phyloP scores from a whole-genome alignment of 139 green algal genomes.

The Haematococcus lacustris region DNA sequence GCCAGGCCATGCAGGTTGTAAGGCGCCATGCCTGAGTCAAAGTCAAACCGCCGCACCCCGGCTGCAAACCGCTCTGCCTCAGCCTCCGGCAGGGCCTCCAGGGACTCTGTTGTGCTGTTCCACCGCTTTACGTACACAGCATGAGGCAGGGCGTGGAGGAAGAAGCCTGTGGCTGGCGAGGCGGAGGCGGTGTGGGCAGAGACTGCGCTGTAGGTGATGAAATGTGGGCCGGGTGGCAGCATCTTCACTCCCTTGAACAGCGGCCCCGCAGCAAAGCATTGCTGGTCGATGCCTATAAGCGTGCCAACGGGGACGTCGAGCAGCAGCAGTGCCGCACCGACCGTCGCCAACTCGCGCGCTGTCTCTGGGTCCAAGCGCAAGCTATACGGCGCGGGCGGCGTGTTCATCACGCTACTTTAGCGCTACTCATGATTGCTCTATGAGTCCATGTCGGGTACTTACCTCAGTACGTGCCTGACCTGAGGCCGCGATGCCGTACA shows the following conservation, averaged over 20 bases:
- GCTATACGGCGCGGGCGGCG: too few species aligned
- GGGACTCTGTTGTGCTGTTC: conserved; percentile 41
- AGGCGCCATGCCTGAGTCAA: conserved; percentile 65
- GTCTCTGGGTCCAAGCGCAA: conserved; percentile 1
- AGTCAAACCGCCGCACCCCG: conserved; percentile 63
- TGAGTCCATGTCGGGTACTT: too few species aligned
- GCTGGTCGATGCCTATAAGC: conserved; percentile 13
- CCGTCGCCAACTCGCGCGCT: not conserved
- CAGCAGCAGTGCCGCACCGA: conserved; percentile 8
- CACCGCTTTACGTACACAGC: conserved; percentile 46
- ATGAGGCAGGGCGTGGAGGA: conserved; percentile 15
- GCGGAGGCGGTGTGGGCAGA: conserved; percentile 18
- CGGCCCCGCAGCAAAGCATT: conserved; percentile 69
- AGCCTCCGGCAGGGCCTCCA: conserved; percentile 46
- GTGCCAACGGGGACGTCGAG: conserved; percentile 2
- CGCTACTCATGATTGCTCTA: too few species aligned
- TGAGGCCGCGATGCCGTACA: too few species aligned
- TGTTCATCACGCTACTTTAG: too few species aligned
- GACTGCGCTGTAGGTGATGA: conserved; percentile 61
- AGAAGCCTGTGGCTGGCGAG: conserved; percentile 45
- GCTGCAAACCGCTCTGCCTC: conserved; percentile 22
- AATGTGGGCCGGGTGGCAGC: conserved; percentile 76
- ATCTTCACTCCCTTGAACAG: conserved; percentile 88
- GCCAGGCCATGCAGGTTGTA: conserved; percentile 61
- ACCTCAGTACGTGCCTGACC: too few species aligned